Base-by-base conservation (phyloP, 139 green algal genomes). In the Coelastrella sp. region DNA sequence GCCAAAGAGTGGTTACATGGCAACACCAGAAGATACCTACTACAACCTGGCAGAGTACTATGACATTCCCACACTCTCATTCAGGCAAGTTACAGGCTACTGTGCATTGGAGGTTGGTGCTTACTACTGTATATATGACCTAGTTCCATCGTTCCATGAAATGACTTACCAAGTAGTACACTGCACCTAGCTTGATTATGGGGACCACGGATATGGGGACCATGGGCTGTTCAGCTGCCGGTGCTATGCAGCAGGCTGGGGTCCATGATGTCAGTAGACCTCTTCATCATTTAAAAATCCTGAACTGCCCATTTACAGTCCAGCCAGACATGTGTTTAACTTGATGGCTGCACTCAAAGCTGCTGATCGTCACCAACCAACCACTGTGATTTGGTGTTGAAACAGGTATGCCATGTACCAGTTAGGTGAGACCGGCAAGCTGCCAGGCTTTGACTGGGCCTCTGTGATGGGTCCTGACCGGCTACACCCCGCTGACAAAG, bases 31-130 rank as follows among this genome's bases (percentile, higher is more conserved):
- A 70, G 88, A 91, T 68, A 88, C 58, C 22, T 91, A 91, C 88
- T 79, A 83, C 70, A 88, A 88, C 80, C 65, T 91, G 80, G 88
- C 88, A 8, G 80, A 91, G 88, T 91, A 91, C 88, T 91, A 91
- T 63, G 88, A 88, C 80, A 88, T 91, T 24, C 88, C 88, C 22
- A 78, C 88, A 11, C n/a, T 91, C 6, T 91, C 88, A 14, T 88
- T 91, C 87, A 80, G 86, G 86, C 85, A 70, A 9, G 49, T 17
- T 5, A 49, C 35, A 49, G 35, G 35, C 49, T 4, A 20, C 20
- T 49, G 35, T 3, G 35, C 35, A 73, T 73, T 19, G 19, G 66
- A 20, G 3, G 66, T 75, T 19, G 4, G 4, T 20, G 19, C 17
- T 75, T 19, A 75, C 17, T 20, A 75, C 17, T 4, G 66, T 19